Evolutionary conservation across 2,329 filamentous ascomycete genomes (phyloP), one percentile per base, ranked within the genome.

Genomic region (Epichloe elymi): DNA sequence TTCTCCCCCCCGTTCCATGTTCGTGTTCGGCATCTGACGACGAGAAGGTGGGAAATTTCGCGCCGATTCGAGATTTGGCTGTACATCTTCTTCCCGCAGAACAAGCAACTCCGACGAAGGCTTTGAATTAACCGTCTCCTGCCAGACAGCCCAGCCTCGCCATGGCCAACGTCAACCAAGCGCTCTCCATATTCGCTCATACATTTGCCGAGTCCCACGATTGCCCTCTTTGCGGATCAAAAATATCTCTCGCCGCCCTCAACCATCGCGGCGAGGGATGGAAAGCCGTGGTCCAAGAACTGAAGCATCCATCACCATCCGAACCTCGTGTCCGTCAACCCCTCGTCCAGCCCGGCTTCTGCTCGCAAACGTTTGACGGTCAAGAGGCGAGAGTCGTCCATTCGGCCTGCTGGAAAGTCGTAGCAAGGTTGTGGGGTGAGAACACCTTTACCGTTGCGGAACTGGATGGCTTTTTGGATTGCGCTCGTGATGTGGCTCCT

Each of bases 391-490:
- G 52, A 26, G 11, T 54, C 42, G 52, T 54, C 33, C 52, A 54
- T 37, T 43, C 52, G 38, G 49, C 52, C 12, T 54, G 52, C 46
- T 54, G 52, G 52, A 36, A 35, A 10, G 47, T 54, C 38, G 50
- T 49, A n/a, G 43, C 49, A 5, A 40, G 33, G n/a, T 15, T 54
- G 19, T 54, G 52, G 52, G 50, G 50, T 23, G 23, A 20, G 12
- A 20, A 19, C 1, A 26, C 30, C 15, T 52, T 54, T 33, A 54
- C 50, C 8, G 20, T 23, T 6, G 52, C 52, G n/a, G 52, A 54
- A 42, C 50, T 54, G 20, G 47, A 54, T 8, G 43, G 50, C 39
- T 54, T 54, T 43, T 10, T 54, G n/a, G 52, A 52, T 43, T 50
- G 50, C 38, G 50, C 50, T 14, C 52, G 50, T 23, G 35, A 50